Evolutionary conservation across 257 asterid genomes (phyloP), one percentile per base, ranked within the genome.

Genomic region (Scutellaria baicalensis): DNA sequence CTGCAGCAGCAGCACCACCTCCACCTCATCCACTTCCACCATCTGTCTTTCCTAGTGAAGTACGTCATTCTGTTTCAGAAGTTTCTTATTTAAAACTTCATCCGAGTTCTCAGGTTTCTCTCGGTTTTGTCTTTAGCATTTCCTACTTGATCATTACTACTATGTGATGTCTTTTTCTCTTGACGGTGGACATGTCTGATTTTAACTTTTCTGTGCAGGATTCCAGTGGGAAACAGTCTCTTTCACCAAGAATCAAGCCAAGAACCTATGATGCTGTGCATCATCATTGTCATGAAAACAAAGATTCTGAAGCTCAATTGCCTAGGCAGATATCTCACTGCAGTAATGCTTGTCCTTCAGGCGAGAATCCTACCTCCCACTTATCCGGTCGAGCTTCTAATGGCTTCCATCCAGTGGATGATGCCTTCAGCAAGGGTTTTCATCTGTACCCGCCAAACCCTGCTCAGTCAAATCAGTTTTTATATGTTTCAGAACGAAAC

Each of bases 381-480:
- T 74, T 73, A 38, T 78, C 85, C 62, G 73, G 75, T 9, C 81
- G 81, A 66, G 77, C 83, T 21, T 68, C 78, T 70, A 83, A 80
- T 71, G 75, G 75, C 49, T 49, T 74, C 66, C 88, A 75, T 50
- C 83, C 78, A 5, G 72, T 75, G 17, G 90, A 84, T 72, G 71
- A 59, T 11, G 67, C 81, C 74, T 77, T 70, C 58, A 76, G 71
- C 84, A 90, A 85, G 83, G 86, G 90, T 76, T 87, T 79, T 75
- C 95, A 80, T 73, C 77, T 90, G 45, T 88, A 85, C 31, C 97
- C 97, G 23, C 97, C 98, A 23, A 95, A 87, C 63, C 98, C 96
- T 4, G 90, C 95, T 74, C 89, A 94, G 9, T 85, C 98, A 66
- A 80, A 89, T 80, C 98, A 93, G 75, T 93, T 93, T 66, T 88